Evolutionary conservation across 2,329 filamentous ascomycete species (phyloP).

Genomic region (Penicillium expansum): DNA sequence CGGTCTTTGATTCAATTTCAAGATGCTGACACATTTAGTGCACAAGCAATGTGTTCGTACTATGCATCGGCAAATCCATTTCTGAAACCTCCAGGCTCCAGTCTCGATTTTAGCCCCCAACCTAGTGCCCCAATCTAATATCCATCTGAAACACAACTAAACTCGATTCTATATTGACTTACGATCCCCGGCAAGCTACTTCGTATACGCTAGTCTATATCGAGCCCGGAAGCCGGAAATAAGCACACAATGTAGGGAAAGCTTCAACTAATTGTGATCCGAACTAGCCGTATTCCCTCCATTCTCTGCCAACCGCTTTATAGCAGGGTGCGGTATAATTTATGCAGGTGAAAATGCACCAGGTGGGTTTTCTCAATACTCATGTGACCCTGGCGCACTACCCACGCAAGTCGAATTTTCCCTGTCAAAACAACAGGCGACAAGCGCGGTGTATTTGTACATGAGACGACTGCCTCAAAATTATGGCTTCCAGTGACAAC

Average conservation of each 20-base stretch:
- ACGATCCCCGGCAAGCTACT: too few relatives aligned
- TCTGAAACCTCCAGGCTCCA: not conserved
- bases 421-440: not conserved
- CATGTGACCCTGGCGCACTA: too few relatives aligned
- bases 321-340: not conserved
- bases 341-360: not conserved
- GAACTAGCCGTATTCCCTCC: not conserved
- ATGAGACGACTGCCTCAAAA: not conserved
- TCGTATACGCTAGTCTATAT: not conserved
- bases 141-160: not conserved
- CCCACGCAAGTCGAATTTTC: not conserved
- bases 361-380: not conserved
- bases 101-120: not conserved
- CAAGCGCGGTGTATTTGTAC: not conserved
- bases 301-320: not conserved
- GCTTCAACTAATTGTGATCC: not conserved
- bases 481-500: constrained; percentile 9
- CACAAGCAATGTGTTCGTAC: not conserved
- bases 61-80: not conserved
- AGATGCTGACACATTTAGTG: not conserved
- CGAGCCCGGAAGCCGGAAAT: not conserved
- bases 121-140: not conserved
- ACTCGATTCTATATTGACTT: not conserved
- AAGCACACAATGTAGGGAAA: too few relatives aligned
- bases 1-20: not conserved